Evolutionary conservation across 805 yeast species (phyloP).

Genomic region (Wickerhamomyces strasburgensis): DNA sequence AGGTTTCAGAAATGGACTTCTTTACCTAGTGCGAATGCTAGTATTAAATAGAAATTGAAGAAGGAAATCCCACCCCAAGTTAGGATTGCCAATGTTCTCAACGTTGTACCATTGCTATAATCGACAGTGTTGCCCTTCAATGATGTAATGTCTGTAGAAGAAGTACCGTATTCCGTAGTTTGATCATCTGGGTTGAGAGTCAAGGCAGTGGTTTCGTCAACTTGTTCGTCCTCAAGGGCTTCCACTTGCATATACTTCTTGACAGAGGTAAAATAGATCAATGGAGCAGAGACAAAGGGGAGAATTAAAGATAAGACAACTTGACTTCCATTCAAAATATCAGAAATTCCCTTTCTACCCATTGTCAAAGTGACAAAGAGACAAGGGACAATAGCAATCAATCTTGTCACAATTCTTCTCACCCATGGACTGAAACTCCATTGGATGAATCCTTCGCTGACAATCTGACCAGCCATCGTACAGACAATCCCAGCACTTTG

Average conservation of each 20-base stretch:
- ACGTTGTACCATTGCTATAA: constrained; percentile 60
- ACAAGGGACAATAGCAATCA: constrained; percentile 84
- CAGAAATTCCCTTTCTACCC: constrained; percentile 79
- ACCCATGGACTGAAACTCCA: constrained; percentile 82
- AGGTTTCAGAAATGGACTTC: constrained; percentile 40
- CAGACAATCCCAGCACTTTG: constrained; percentile 94
- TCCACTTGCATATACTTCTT: constrained; percentile 60
- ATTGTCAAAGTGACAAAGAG: constrained; percentile 62
- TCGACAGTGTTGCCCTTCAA: constrained; percentile 39
- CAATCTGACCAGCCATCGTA: constrained; percentile 91
- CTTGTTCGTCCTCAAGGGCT: constrained; percentile 21
- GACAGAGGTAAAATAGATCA: constrained; percentile 73
- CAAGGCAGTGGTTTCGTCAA: constrained; percentile 7
- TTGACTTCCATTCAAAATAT: constrained; percentile 73
- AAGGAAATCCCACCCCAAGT: constrained; percentile 71
- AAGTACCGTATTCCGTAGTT: constrained; percentile 26
- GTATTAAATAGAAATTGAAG: constrained; percentile 65
- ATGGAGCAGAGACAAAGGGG: constrained; percentile 86
- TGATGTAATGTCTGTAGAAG: constrained; percentile 7
- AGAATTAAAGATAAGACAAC: constrained; percentile 75
- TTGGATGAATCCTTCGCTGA: constrained; percentile 79
- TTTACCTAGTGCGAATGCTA: constrained; percentile 43
- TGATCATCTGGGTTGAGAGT: constrained; percentile 9
- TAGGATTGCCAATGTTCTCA: constrained; percentile 48
- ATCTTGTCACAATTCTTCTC: constrained; percentile 72